Conservation (phyloP, 208 protist genomes). For the Porcisia deanei region DNA sequence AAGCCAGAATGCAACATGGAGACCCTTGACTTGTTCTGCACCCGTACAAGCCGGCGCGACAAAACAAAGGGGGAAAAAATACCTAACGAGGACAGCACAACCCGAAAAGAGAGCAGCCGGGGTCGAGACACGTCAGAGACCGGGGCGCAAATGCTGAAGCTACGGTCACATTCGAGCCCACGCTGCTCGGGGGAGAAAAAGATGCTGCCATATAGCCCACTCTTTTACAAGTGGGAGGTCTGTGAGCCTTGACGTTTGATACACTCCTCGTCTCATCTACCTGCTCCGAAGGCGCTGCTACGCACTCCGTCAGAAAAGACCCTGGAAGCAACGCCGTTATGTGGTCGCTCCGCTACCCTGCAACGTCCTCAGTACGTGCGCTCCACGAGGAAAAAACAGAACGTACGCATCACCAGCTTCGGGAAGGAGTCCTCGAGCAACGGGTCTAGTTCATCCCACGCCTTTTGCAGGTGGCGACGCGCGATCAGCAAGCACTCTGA, state of each 20-base stretch:
- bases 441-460: conserved; percentile 45
- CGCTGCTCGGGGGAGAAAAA: too few species aligned
- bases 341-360: neutral
- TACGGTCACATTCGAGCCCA: neutral
- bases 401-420: conserved; percentile 56
- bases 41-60: neutral
- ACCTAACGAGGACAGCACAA: neutral
- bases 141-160: neutral
- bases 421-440: conserved; percentile 45
- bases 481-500: conserved; percentile 43
- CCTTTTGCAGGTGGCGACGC: conserved; percentile 27
- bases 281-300: too few species aligned
- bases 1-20: neutral
- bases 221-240: neutral
- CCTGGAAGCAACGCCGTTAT: neutral
- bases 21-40: neutral
- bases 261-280: neutral
- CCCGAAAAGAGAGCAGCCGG: neutral
- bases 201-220: neutral
- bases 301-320: neutral
- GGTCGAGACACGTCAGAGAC: too few species aligned
- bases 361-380: conserved; percentile 21
- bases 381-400: conserved; percentile 44
- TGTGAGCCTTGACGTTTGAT: neutral
- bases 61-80: neutral